Conservation (phyloP, 2,329 filamentous ascomycete genomes). For the Rhynchosporium graminicola region DNA sequence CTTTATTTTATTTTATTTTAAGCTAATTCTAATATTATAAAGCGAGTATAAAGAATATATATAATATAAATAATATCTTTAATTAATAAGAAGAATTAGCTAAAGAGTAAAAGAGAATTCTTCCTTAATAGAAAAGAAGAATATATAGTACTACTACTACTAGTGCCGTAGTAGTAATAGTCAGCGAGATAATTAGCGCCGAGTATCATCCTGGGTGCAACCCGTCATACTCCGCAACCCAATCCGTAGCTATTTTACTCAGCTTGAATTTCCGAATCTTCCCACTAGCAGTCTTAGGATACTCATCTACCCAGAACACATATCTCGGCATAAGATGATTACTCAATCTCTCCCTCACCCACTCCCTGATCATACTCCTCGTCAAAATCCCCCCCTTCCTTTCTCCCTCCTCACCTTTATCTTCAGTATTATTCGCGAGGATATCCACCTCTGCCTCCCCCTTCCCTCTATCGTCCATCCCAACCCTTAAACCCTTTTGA, state of each 20-base stretch:
- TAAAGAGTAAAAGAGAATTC: no score
- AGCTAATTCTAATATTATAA: no score
- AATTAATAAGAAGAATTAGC: no score
- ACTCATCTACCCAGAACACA: conserved; percentile 84
- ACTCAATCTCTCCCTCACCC: conserved; percentile 69
- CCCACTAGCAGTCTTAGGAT: conserved; percentile 92
- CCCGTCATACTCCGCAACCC: no score
- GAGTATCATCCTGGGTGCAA: no score
- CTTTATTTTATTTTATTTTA: no score
- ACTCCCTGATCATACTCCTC: conserved; percentile 63
- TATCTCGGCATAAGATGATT: conserved; percentile 83
- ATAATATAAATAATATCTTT: no score
- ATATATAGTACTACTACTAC: no score
- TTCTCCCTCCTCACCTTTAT: neutral
- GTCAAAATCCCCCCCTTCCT: conserved; percentile 44
- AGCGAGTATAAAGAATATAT: no score
- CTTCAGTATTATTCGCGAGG: neutral
- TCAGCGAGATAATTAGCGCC: no score
- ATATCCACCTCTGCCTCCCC: conserved; percentile 23
- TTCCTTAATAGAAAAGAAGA: no score
- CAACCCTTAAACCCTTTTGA: conserved; percentile 41
- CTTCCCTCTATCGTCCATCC: conserved; percentile 36
- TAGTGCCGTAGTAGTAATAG: no score
- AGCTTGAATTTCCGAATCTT: conserved; percentile 97
- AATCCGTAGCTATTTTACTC: conserved; percentile 56